These are phyloP conservation scores for Amylocarpus encephaloides DNA, from an alignment of 2,329 filamentous ascomycete genomes.

Conservation along the genomic window DNA sequence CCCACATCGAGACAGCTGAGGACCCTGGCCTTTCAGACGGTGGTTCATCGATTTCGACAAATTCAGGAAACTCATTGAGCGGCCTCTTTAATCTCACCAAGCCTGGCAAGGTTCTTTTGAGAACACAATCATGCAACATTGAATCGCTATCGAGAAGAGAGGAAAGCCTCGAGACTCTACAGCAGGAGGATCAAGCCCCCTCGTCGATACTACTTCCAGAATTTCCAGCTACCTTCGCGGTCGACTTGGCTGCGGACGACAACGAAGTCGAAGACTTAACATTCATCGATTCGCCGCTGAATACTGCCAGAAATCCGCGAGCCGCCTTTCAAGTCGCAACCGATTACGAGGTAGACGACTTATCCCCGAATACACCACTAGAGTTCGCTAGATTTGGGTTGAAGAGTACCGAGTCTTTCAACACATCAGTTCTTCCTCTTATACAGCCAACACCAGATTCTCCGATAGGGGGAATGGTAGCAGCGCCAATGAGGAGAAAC, in stretches of 20 bases:
- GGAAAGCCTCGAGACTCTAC: too few species aligned
- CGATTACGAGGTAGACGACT: too few species aligned
- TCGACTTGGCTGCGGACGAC: not conserved
- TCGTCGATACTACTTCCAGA: not conserved
- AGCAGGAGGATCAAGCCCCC: not conserved
- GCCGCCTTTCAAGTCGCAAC: not conserved
- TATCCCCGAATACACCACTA: conserved; percentile 3
- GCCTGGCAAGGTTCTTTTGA: too few species aligned
- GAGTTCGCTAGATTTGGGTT: conserved; percentile 10
- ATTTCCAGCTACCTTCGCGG: not conserved
- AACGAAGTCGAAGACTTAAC: not conserved
- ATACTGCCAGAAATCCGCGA: not conserved
- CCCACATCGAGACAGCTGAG: not conserved
- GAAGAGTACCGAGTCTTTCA: conserved; percentile 10
- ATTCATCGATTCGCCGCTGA: not conserved
- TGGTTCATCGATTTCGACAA: too few species aligned
- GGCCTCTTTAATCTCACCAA: too few species aligned
- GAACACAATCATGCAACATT: too few species aligned
- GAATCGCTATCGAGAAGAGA: too few species aligned
- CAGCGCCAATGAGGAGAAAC: conserved; percentile 6
- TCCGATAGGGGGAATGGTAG: conserved; percentile 20
- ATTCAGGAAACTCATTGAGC: too few species aligned
- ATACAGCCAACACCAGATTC: conserved; percentile 17
- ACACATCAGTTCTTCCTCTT: conserved; percentile 15
- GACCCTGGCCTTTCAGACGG: too few species aligned